These are phyloP conservation scores for Cicer cuneatum DNA, from an alignment of 306 rosid species.

Conservation along the genomic window DNA sequence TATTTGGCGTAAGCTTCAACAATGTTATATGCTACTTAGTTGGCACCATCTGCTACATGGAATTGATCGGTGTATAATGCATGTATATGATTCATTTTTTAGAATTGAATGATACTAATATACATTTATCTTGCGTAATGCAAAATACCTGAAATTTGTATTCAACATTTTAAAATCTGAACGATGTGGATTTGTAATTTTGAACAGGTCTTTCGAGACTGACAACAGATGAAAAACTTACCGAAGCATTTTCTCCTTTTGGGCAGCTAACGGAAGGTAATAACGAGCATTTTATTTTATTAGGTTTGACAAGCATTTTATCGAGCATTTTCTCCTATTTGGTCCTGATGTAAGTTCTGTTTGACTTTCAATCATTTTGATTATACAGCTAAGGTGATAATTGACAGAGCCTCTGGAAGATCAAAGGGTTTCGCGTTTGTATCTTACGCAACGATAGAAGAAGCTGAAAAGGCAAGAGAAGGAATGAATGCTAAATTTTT, in stretches of 20 bases:
- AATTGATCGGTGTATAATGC: neutral
- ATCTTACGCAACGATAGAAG: constrained; percentile 65
- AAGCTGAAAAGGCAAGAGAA: constrained; percentile 84
- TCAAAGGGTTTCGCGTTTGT: constrained; percentile 91
- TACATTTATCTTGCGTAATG: neutral
- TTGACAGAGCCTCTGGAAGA: constrained; percentile 81
- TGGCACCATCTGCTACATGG: constrained; percentile 20
- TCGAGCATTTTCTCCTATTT: no score
- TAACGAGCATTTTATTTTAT: constrained; percentile 4
- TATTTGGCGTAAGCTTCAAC: neutral
- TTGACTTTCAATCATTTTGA: constrained; percentile 43
- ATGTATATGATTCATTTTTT: neutral
- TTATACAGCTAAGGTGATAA: constrained; percentile 77
- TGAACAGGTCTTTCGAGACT: constrained; percentile 81
- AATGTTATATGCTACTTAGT: neutral
- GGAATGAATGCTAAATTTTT: constrained; percentile 91
- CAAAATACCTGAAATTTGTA: neutral
- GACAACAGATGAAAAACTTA: constrained; percentile 81
- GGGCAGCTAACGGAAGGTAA: constrained; percentile 77
- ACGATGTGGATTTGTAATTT: constrained; percentile 27
- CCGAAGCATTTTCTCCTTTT: constrained; percentile 77
- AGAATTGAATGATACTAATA: neutral
- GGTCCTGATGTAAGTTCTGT: neutral
- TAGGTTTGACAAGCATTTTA: neutral
- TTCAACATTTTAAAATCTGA: constrained; percentile 11